phyloP scores from a whole-genome alignment of 768 basidiomycete genomes.

The Cystoderma amianthinum region DNA sequence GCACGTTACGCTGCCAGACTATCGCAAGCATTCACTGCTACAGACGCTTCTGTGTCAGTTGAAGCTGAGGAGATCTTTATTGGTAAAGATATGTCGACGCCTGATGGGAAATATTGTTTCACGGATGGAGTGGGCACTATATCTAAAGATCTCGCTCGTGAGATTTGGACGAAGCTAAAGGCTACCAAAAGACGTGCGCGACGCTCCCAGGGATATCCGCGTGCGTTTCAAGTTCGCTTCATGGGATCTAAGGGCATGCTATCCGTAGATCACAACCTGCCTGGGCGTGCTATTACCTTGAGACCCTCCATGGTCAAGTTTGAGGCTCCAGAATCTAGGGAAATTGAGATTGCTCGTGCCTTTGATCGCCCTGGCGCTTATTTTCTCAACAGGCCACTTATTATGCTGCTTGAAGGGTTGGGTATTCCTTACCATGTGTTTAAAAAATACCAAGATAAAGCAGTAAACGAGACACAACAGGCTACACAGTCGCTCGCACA shows the following conservation, averaged over 20 bases:
- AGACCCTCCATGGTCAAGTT: constrained; percentile 70
- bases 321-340: constrained; percentile 32
- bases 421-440: constrained; percentile 52
- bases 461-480: constrained; percentile 37
- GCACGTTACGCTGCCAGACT: constrained; percentile 68
- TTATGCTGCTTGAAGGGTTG: constrained; percentile 58
- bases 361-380: constrained; percentile 56
- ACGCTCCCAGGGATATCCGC: constrained; percentile 26
- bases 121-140: constrained; percentile 71
- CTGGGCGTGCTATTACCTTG: constrained; percentile 42
- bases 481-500: constrained; percentile 33
- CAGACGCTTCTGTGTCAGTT: constrained; percentile 48
- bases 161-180: constrained; percentile 37
- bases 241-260: constrained; percentile 61
- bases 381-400: constrained; percentile 56
- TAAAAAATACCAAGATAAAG: constrained; percentile 42
- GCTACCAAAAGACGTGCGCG: constrained; percentile 26
- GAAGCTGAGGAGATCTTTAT: constrained; percentile 40
- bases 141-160: constrained; percentile 43
- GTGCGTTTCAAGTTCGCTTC: constrained; percentile 56
- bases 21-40: constrained; percentile 71
- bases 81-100: constrained; percentile 25
- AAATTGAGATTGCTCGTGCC: constrained; percentile 57
- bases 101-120: constrained; percentile 36
- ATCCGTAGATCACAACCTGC: constrained; percentile 47